Base-by-base conservation (phyloP, 2,329 filamentous ascomycete genomes). In the Phyllosticta citrichinensis region DNA sequence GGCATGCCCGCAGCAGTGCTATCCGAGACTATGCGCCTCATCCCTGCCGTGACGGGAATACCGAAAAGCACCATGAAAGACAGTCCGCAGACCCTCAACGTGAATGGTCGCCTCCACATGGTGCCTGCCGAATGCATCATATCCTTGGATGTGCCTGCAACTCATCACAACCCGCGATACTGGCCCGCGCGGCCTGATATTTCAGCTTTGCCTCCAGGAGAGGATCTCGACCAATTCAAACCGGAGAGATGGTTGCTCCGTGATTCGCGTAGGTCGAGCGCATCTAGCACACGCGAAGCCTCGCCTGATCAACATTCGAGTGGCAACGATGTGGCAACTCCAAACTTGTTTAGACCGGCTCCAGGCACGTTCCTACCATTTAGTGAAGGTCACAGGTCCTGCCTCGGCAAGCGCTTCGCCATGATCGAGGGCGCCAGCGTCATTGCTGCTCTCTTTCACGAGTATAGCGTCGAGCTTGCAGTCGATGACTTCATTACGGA, bases 11-110 rank as follows among this genome's bases (percentile, higher is more conserved):
- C 87, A 19, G 89, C 89, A 3, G 82, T 87, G 66, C 82, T 93
- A 80, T 89, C 91, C 68, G 89, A 94, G 76, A 85, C 87, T 47
- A 79, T 94, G 58, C 84, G 90, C 11, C 68, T 91, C 52, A 79
- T 90, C 62, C 88, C 89, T 1, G 84, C 89, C 0, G 86, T 90
- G 19, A 76, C 85, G 52, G 82, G 81, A 58, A 86, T 94, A 25
- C 89, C 89, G 27, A 94, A 94, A 74, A 81, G 78, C 14, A 79
- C 77, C 1, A 63, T 69, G 24, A 70, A 68, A 6, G 74, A 70
- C 33, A 68, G 65, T 40, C 75, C 77, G 57, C 86, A 91, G 73
- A 70, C 77, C 20, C 69, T 93, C 52, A 79, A 72, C 2, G 70
- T 89, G 52, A 77, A 83, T 58, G 87, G 86, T 1, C 76, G 79